phyloP scores from a whole-genome alignment of 169 alveolate genomes.

The Sarcocystis neurona region DNA sequence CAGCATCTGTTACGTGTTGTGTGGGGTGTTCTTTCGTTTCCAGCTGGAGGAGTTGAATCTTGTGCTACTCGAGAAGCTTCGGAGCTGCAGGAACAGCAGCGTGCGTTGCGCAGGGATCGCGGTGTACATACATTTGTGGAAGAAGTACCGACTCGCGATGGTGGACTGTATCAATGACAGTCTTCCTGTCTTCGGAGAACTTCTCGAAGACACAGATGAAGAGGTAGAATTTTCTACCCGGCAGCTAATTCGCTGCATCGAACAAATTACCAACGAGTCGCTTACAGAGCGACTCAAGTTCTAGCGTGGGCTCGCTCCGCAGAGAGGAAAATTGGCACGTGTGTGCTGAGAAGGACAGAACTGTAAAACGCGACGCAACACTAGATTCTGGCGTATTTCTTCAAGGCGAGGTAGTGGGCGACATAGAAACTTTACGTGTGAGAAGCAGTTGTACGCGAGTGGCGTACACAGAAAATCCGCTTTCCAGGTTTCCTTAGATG shows the following conservation, averaged over 20 bases:
- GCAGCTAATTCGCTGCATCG: not conserved
- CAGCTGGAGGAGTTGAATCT: slow-evolving; percentile 18
- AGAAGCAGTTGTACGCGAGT: too few species aligned
- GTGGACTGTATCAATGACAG: slow-evolving; percentile 8
- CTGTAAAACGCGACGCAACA: too few species aligned
- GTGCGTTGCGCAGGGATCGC: slow-evolving; percentile 4
- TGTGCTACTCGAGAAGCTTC: slow-evolving; percentile 6
- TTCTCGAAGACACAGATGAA: slow-evolving; percentile 11
- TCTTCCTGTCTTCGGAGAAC: slow-evolving; percentile 4
- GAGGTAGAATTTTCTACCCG: slow-evolving; percentile 20
- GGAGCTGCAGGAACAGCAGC: slow-evolving; percentile 16
- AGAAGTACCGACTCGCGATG: slow-evolving; percentile 21
- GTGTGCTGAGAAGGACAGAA: too few species aligned
- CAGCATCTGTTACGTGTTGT: too few species aligned
- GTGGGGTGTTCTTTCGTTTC: not conserved
- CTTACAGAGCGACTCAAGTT: slow-evolving; percentile 3
- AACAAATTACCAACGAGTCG: not conserved
- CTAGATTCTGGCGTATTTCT: too few species aligned
- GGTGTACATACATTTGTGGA: slow-evolving; percentile 16
- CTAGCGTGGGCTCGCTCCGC: too few species aligned
- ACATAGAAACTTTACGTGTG: too few species aligned
- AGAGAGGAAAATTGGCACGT: too few species aligned
- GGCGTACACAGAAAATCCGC: too few species aligned
- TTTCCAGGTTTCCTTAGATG: too few species aligned
- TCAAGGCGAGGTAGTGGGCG: too few species aligned